Conservation (phyloP, 768 basidiomycete species). For the Dioszegia crocea region DNA sequence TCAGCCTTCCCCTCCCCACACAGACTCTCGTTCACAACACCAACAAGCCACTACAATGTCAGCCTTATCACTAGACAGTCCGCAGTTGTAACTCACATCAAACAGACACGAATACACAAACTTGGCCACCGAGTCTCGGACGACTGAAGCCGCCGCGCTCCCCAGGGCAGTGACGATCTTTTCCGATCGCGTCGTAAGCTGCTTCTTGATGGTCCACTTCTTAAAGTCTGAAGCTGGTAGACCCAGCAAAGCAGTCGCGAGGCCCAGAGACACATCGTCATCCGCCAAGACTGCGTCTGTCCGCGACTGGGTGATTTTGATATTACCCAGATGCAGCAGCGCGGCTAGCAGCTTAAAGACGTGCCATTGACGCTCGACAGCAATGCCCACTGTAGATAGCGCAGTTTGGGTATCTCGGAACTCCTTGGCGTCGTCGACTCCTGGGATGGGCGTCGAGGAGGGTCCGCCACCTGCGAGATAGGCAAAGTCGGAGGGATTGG, state of each 20-base stretch:
- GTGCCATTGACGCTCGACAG: slow-evolving; percentile 92
- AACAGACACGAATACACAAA: slow-evolving; percentile 98
- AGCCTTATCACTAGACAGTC: background rate
- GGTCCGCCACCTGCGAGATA: slow-evolving; percentile 93
- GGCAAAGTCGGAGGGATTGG: slow-evolving; percentile 78
- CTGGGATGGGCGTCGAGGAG: slow-evolving; percentile 74
- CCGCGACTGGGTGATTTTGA: slow-evolving; percentile 76
- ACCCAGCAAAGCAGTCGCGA: slow-evolving; percentile 85
- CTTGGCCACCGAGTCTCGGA: slow-evolving; percentile 93
- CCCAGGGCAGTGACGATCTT: slow-evolving; percentile 88
- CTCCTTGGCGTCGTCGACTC: slow-evolving; percentile 95
- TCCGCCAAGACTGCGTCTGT: slow-evolving; percentile 81
- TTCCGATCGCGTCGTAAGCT: slow-evolving; percentile 87
- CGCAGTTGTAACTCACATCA: slow-evolving; percentile 54
- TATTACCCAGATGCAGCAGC: slow-evolving; percentile 94
- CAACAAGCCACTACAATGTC: slow-evolving; percentile 71
- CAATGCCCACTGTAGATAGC: slow-evolving; percentile 92
- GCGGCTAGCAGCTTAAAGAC: slow-evolving; percentile 91
- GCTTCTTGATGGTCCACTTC: slow-evolving; percentile 98
- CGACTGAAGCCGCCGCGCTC: slow-evolving; percentile 83
- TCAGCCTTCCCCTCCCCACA: slow-evolving; percentile 88
- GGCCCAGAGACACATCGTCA: slow-evolving; percentile 68
- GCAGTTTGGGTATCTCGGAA: slow-evolving; percentile 91
- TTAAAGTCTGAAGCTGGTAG: slow-evolving; percentile 88
- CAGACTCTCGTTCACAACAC: slow-evolving; percentile 93